Conservation (phyloP, 257 asterid species). For the Asclepias syriaca region DNA sequence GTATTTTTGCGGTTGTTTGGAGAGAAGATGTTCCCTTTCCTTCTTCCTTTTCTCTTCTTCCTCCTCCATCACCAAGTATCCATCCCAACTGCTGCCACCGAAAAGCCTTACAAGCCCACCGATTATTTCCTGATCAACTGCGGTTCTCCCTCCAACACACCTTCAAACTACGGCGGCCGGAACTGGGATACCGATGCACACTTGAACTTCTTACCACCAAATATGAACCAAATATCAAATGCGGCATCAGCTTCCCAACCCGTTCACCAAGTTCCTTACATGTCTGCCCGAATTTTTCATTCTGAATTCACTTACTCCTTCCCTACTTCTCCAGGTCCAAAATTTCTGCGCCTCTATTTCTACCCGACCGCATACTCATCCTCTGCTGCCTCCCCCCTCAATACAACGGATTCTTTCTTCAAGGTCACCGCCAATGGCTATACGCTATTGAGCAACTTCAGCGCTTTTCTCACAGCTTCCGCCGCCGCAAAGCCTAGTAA, state of each 20-base stretch:
- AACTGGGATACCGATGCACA: conserved; percentile 8
- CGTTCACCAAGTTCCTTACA: conserved; percentile 27
- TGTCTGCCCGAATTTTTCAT: conserved; percentile 33
- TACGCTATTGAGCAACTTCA: conserved; percentile 40
- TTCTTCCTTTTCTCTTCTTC: too few species aligned
- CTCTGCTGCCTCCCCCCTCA: conserved; percentile 1
- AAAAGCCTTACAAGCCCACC: conserved; percentile 23
- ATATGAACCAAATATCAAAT: conserved; percentile 17
- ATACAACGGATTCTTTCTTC: conserved; percentile 23
- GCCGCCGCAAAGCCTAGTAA: not conserved
- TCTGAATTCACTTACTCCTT: conserved; percentile 41
- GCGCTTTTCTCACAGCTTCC: conserved; percentile 23
- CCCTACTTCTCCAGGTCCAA: conserved; percentile 37
- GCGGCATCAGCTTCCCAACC: conserved; percentile 15
- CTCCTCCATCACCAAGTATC: too few species aligned
- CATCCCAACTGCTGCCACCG: not conserved
- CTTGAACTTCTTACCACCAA: conserved; percentile 24
- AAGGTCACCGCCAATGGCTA: conserved; percentile 31
- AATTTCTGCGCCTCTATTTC: conserved; percentile 57
- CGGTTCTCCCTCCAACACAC: too few species aligned
- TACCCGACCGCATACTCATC: conserved; percentile 26
- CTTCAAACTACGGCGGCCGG: too few species aligned
- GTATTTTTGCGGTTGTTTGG: too few species aligned
- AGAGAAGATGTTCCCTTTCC: too few species aligned
- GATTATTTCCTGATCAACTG: conserved; percentile 22